Percentiles rank a stretch among this genome's conserved stretches.
Conservation (phyloP, 2,329 filamentous ascomycete genomes). For the Sporothrix brunneoviolacea region DNA sequence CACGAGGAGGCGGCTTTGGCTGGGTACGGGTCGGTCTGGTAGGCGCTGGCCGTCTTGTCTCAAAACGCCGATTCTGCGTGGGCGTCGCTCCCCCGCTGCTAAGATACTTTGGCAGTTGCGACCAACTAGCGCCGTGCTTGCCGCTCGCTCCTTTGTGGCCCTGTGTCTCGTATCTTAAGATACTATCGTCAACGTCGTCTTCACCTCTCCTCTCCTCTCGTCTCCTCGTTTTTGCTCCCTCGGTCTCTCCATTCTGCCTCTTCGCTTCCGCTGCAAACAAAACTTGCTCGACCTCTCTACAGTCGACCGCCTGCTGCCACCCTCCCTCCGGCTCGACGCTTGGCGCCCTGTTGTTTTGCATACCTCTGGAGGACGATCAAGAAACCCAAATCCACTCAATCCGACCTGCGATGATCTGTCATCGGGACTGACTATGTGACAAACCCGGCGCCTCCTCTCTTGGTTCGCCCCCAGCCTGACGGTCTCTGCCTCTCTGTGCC, state of each 20-base stretch:
- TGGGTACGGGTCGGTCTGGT: neutral
- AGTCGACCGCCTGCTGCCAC: neutral
- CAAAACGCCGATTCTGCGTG: too few relatives aligned
- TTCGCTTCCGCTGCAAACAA: too few relatives aligned
- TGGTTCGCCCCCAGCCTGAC: neutral
- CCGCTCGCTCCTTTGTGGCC: neutral
- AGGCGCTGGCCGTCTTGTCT: neutral
- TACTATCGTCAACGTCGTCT: neutral
- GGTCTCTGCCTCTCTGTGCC: too few relatives aligned
- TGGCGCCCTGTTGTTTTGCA: slow-evolving; percentile 18
- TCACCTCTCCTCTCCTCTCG: neutral
- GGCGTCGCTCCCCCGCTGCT: too few relatives aligned
- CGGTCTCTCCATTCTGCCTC: neutral
- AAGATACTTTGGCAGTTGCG: too few relatives aligned
- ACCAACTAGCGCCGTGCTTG: neutral
- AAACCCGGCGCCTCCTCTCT: slow-evolving; percentile 10
- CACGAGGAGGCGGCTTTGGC: too few relatives aligned
- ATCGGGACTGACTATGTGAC: slow-evolving; percentile 16
- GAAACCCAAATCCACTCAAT: slow-evolving; percentile 19
- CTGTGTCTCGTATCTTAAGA: neutral
- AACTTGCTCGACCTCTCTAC: neutral
- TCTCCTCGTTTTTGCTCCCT: neutral
- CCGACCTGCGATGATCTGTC: slow-evolving; percentile 3
- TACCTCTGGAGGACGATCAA: slow-evolving; percentile 25
- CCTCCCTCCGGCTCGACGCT: neutral